Evolutionary conservation across 106 monocot genomes (phyloP), one percentile per base, ranked within the genome.

Genomic region (Hemerocallis citrina): DNA sequence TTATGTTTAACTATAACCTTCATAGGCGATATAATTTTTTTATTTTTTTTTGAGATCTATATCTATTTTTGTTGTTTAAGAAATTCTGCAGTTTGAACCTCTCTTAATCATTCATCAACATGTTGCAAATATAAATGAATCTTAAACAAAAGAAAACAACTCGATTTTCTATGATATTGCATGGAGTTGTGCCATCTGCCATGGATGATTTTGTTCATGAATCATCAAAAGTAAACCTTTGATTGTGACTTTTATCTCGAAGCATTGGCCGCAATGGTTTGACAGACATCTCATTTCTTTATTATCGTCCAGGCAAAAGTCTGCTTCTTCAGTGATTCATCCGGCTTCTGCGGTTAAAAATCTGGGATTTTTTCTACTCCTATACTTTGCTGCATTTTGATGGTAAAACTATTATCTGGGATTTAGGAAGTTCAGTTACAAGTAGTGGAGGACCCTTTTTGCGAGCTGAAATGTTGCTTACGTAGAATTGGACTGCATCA

Each of bases 281-380:
- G 22, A 25, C n/a, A n/a, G n/a, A n/a, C n/a, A 59, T 14, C 21
- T 29, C 5, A 1, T 27, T 9, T 25, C 29, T 21, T n/a, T 15
- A 36, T 15, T 2, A 3, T 17, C 23, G 6, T 21, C 52, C 74
- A 80, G 80, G 70, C 34, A 69, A 15, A 52, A 70, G 9, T 54
- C 70, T 5, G 75, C 80, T 17, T 33, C 70, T 28, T 30, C 55
- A 17, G 3, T 39, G 50, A 27, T 19, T 32, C n/a, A 22, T 3
- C 20, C 3, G 8, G n/a, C 60, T 41, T 20, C 42, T 56, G 16
- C 19, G 15, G 61, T 33, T 45, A 62, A 55, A 42, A 30, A 23
- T 28, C 15, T 36, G 2, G 70, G 58, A 27, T 38, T 61, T 55
- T 50, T 61, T 33, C 25, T 59, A 23, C 59, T 59, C 0, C 39